phyloP scores from a whole-genome alignment of 441 rosid species.

The Corymbia citriodora region DNA sequence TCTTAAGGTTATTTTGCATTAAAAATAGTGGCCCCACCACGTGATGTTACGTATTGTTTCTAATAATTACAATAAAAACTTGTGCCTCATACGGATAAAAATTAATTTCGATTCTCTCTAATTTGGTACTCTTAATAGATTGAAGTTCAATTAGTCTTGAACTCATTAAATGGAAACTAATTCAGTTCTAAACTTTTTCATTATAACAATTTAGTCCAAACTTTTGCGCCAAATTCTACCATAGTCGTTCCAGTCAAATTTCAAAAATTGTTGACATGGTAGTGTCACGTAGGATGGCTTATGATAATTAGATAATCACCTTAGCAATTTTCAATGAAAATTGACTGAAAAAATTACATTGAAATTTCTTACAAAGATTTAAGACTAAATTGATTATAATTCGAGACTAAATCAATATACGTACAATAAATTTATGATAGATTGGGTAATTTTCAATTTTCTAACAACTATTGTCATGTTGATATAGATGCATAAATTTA shows the following conservation, averaged over 20 bases:
- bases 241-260: fast-evolving
- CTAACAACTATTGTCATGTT: not conserved
- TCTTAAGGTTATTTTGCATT: not conserved
- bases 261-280: fast-evolving
- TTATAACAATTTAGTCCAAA: fast-evolving
- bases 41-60: not conserved
- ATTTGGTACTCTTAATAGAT: not conserved
- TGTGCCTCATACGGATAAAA: not conserved
- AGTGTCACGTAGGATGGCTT: fast-evolving
- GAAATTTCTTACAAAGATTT: not conserved
- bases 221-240: fast-evolving
- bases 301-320: fast-evolving
- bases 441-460: not conserved
- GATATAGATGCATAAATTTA: not conserved
- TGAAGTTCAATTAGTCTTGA: not conserved
- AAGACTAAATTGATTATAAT: not conserved
- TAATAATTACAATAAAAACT: not conserved
- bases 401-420: fast-evolving
- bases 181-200: not conserved
- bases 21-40: not conserved
- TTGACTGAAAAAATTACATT: fast-evolving
- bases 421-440: not conserved
- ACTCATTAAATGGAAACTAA: fast-evolving
- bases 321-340: fast-evolving
- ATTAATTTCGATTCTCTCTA: not conserved